Conservation (phyloP, 2,329 filamentous ascomycete genomes). For the Claviceps sp. region DNA sequence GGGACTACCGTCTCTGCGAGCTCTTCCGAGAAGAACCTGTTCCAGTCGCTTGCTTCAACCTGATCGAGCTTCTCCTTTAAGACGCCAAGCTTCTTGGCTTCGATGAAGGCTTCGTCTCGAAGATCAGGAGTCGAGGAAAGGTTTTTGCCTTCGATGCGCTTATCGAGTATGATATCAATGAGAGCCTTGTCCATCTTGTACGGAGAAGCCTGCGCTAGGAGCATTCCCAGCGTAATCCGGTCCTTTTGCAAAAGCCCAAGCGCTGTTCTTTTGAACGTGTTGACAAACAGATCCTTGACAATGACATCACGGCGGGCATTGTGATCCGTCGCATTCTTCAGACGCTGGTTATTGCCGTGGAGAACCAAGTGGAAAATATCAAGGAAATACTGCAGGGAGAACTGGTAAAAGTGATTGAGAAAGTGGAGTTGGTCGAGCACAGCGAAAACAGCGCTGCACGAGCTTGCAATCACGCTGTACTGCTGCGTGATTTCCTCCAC, state of each 20-base stretch:
- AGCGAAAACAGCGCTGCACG: conserved; percentile 94
- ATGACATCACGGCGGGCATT: conserved; percentile 77
- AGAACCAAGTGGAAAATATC: conserved; percentile 94
- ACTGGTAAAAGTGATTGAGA: conserved; percentile 98
- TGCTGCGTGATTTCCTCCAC: conserved; percentile 91
- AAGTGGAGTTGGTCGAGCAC: conserved; percentile 95
- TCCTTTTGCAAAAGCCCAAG: conserved; percentile 87
- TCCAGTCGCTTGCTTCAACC: conserved; percentile 54
- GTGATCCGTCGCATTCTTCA: conserved; percentile 59
- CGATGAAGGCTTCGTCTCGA: conserved; percentile 54
- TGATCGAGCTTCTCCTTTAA: conserved; percentile 61
- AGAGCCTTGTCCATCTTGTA: conserved; percentile 87
- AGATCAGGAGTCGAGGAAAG: conserved; percentile 54
- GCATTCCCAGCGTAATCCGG: conserved; percentile 83
- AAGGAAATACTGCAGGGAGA: conserved; percentile 95
- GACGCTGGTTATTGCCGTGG: conserved; percentile 55
- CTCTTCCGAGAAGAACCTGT: conserved; percentile 73
- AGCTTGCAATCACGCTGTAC: conserved; percentile 84
- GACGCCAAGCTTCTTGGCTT: conserved; percentile 53
- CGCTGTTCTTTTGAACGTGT: conserved; percentile 85
- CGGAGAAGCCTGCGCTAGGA: conserved; percentile 89
- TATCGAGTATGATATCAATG: conserved; percentile 76
- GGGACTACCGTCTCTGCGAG: conserved; percentile 77
- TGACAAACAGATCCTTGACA: conserved; percentile 80
- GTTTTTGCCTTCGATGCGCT: conserved; percentile 61